Evolutionary conservation across 352 stramenopile species (phyloP).

Genomic region (Phytophthora fragariaefolia): DNA sequence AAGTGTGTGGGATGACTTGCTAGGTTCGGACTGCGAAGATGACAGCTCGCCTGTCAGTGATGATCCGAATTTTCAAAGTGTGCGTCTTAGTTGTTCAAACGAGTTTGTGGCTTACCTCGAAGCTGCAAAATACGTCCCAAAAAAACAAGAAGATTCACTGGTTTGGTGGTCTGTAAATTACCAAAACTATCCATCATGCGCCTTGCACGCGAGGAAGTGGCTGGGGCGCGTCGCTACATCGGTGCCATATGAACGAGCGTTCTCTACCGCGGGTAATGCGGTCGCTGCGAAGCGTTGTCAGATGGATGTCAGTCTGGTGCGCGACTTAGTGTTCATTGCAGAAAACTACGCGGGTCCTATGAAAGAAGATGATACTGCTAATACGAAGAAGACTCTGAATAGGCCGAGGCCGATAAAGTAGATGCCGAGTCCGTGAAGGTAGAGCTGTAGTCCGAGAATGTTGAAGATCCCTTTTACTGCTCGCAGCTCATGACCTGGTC

Average conservation of each 20-base stretch:
- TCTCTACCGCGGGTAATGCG: not conserved
- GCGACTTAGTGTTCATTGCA: not conserved
- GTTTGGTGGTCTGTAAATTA: not conserved
- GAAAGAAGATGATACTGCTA: too few species aligned
- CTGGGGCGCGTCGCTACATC: not conserved
- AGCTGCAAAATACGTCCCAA: not conserved
- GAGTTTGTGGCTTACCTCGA: not conserved
- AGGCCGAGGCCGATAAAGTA: too few species aligned
- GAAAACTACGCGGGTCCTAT: not conserved
- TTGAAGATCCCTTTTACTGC: too few species aligned
- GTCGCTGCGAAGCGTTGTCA: not conserved
- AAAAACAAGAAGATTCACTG: not conserved
- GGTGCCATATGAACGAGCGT: not conserved
- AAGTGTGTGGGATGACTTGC: not conserved
- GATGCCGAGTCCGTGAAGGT: too few species aligned
- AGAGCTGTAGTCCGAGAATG: too few species aligned
- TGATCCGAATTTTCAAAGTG: not conserved
- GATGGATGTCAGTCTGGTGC: not conserved
- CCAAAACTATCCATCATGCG: not conserved
- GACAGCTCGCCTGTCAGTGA: not conserved
- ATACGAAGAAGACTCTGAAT: too few species aligned
- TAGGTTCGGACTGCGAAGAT: not conserved
- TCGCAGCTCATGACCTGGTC: too few species aligned
- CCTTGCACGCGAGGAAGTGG: not conserved
- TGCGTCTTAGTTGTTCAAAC: not conserved